Conservation (phyloP, 352 stramenopile species). For the Phytopythium helicoides region DNA sequence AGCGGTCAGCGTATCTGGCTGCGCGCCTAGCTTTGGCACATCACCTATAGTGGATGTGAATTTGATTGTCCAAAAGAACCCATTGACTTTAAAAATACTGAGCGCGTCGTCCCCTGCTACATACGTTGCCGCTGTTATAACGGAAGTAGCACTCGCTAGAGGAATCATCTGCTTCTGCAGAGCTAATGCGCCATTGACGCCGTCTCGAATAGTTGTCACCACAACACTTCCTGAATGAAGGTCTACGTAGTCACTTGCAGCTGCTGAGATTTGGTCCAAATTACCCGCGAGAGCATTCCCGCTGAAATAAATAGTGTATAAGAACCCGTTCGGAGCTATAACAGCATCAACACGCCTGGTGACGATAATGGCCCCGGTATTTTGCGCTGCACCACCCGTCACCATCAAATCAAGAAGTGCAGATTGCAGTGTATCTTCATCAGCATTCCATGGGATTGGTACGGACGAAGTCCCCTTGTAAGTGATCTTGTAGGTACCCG, state of each 20-base stretch:
- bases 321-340: constrained; percentile 46
- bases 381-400: constrained; percentile 1
- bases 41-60: constrained; percentile 80
- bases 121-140: constrained; percentile 27
- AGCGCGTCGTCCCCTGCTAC: constrained; percentile 30
- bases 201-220: constrained; percentile 27
- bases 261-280: constrained; percentile 21
- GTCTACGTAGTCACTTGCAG: constrained; percentile 2
- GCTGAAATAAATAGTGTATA: constrained; percentile 80
- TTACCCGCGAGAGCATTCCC: constrained; percentile 40
- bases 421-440: constrained; percentile 38
- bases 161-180: constrained; percentile 50
- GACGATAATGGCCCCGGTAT: constrained; percentile 42
- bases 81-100: constrained; percentile 74
- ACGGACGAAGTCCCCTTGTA: constrained; percentile 26
- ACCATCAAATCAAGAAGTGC: constrained; percentile 15
- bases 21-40: constrained; percentile 34
- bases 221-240: constrained; percentile 34
- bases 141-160: constrained; percentile 29
- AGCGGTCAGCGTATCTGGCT: constrained; percentile 18
- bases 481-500: constrained; percentile 41
- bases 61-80: constrained; percentile 77
- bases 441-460: constrained; percentile 57
- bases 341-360: constrained; percentile 40
- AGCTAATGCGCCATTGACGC: constrained; percentile 20